These are phyloP conservation scores for Onygena corvina DNA, from an alignment of 2,329 filamentous ascomycete species.

Conservation along the genomic window DNA sequence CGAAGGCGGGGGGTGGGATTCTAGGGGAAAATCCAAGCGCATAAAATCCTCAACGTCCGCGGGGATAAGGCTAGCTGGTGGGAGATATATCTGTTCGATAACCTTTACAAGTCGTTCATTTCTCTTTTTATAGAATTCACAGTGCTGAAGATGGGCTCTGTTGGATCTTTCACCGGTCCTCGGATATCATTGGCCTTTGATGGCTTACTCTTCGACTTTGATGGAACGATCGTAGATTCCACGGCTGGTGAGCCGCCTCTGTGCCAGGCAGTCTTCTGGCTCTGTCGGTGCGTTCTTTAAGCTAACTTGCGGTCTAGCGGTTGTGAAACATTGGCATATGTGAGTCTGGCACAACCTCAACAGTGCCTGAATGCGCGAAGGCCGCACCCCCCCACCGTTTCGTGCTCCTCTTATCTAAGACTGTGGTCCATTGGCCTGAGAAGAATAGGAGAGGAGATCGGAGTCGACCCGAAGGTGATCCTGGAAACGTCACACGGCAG, in stretches of 20 bases:
- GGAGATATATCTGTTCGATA: too few species aligned
- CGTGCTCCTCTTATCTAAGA: not conserved
- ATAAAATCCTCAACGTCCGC: not conserved
- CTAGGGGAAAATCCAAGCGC: too few species aligned
- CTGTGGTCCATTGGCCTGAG: conserved; percentile 2
- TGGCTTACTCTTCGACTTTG: conserved; percentile 38
- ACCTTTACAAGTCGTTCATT: too few species aligned
- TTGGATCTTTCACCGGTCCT: conserved; percentile 30
- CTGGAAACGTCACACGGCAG: conserved; percentile 84
- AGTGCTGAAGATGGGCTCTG: conserved; percentile 13
- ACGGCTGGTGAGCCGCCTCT: conserved; percentile 29
- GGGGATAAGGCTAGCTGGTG: not conserved
- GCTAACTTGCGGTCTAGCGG: conserved; percentile 38
- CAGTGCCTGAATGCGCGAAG: not conserved
- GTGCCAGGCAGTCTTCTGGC: not conserved
- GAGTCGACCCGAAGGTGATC: conserved; percentile 71
- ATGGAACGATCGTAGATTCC: conserved; percentile 39
- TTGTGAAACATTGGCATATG: conserved; percentile 53
- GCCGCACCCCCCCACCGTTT: not conserved
- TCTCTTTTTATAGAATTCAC: not conserved
- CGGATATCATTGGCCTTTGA: conserved; percentile 30
- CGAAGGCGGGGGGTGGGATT: not conserved
- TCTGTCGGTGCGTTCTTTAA: conserved; percentile 11
- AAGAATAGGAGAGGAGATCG: conserved; percentile 59
- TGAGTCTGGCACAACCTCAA: conserved; percentile 25